Evolutionary conservation across 1,284 basidiomycete species (phyloP).

Genomic region (Vanrija pseudolonga): DNA sequence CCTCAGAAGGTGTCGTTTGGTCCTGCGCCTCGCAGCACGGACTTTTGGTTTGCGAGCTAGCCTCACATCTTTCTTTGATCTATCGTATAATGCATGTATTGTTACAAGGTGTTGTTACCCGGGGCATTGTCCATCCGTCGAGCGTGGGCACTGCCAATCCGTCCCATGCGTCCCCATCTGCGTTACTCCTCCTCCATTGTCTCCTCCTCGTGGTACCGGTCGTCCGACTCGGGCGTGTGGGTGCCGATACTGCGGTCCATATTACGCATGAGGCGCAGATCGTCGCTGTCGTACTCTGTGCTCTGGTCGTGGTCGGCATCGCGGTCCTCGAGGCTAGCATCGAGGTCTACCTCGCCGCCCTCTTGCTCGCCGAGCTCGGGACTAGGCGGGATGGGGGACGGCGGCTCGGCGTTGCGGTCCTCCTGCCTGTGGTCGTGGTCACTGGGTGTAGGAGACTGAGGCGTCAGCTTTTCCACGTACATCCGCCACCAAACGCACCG

Average conservation of each 20-base stretch:
- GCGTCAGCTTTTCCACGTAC: slow-evolving; percentile 5
- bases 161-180: slow-evolving; percentile 4
- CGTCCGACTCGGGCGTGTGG: not conserved
- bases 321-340: slow-evolving; percentile 14
- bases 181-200: slow-evolving; percentile 18
- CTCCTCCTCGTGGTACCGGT: not conserved
- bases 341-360: slow-evolving; percentile 11
- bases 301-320: slow-evolving; percentile 14
- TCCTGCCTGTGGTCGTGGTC: slow-evolving; percentile 43
- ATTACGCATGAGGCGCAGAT: slow-evolving; percentile 14
- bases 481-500: slow-evolving; percentile 27
- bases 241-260: slow-evolving; percentile 16
- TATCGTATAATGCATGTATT: slow-evolving; percentile 5
- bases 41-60: slow-evolving; percentile 74
- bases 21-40: slow-evolving; percentile 68
- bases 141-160: not conserved
- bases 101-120: too few relatives aligned
- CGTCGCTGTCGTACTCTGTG: slow-evolving; percentile 17
- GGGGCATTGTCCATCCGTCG: too few relatives aligned
- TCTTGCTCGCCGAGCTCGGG: not conserved
- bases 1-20: slow-evolving; percentile 55
- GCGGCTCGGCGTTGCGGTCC: slow-evolving; percentile 20
- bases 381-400: not conserved
- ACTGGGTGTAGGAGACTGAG: slow-evolving; percentile 39
- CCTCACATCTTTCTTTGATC: too few relatives aligned